Evolutionary conservation across 371 early-diverging fungal species (phyloP), one percentile per base, ranked within the genome.

Genomic region (Saksenaea vasiformis): DNA sequence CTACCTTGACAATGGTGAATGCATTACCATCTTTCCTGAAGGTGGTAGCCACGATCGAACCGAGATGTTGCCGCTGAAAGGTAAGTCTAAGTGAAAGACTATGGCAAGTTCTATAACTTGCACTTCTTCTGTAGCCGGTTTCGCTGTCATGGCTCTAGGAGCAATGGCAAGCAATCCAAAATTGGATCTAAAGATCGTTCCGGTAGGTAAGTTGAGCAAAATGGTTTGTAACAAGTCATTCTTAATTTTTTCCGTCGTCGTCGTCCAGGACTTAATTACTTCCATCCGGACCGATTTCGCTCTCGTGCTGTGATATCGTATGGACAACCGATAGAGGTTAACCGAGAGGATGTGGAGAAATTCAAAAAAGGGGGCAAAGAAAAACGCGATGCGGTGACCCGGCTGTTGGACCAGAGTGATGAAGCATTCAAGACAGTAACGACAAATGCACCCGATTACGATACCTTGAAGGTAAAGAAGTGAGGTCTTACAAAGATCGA

Each of bases 11-110:
- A 74, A 80, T 15, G 89, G 92, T 31, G 89, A 89, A 47, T 93
- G 95, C 65, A 87, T 98, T 14, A 97, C 97, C 11, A 96, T 98
- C 55, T 98, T 98, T 73, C 99, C 99, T 3, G 99, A 98, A 73
- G 98, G 98, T 41, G 98, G 99, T 10, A 92, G 91, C 61, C 99
- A 98, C 74, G 99, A 98, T 73, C 91, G 97, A 56, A 83, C 95
- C 13, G 93, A 96, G 62, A 88, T 98, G 87, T 72, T 98, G 54
- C 99, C 99, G 14, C 77, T 98, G 56, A 98, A 98, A 87, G 86
- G 86, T 87, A 78, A 24, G 24, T 44, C n/a, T 43, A 31, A 34
- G 27, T 11, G 2, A 14, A 5, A 2, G 17, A 41, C 14, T 5
- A 24, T 56, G 38, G 24, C 38, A 36, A 13, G 14, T 28, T 53